Base-by-base conservation (phyloP, 78 protist species). In the Diacronema lutheri region DNA sequence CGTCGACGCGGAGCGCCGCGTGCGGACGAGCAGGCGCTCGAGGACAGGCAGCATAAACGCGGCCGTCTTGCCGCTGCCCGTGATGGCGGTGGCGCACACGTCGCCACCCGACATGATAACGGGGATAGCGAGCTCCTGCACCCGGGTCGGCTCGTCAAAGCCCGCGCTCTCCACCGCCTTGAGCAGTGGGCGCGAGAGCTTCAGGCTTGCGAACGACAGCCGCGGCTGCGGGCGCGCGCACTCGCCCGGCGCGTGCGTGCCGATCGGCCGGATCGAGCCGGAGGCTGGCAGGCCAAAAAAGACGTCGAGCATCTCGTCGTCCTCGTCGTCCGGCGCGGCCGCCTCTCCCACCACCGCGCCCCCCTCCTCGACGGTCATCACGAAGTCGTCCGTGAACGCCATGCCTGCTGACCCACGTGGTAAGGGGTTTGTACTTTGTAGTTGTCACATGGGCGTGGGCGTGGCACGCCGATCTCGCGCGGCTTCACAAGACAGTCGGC, bases 41-140 rank as follows among this genome's bases (percentile, higher is more conserved):
- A 97, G 84, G 7, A 94, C 93, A 0, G 99, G 99, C 37, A 97
- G 90, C 12, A 95, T 96, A 55, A 96, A 97, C 16, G 98, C 97
- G 13, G 97, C 98, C 5, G 99, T 97, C 81, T 97, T 97, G 33
- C 99, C 99, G 46, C 91, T 81, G 26, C 99, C 99, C 0, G 92
- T 90, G 61, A 86, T 65, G 0, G 92, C 92, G 25, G 84, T 31
- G 9, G 61, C 92, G 29, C 86, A 50, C n/a, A 90, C n/a, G 56
- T 90, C 88, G 33, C 96, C 46, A 6, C 92, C 93, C 0, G 11
- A 5, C 44, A 90, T 81, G 4, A 46, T 55, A 4, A 29, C 31
- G 16, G 92, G 90, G 12, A 91, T 35, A 29, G 66, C 72, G 14
- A 64, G 65, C 37, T 44, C 44, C 86, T 92, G 94, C 21, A 92